Percentiles rank a stretch among this genome's conserved stretches.
Evolutionary conservation across 2,329 filamentous ascomycete species (phyloP).

Genomic region (Colletotrichum sidae): DNA sequence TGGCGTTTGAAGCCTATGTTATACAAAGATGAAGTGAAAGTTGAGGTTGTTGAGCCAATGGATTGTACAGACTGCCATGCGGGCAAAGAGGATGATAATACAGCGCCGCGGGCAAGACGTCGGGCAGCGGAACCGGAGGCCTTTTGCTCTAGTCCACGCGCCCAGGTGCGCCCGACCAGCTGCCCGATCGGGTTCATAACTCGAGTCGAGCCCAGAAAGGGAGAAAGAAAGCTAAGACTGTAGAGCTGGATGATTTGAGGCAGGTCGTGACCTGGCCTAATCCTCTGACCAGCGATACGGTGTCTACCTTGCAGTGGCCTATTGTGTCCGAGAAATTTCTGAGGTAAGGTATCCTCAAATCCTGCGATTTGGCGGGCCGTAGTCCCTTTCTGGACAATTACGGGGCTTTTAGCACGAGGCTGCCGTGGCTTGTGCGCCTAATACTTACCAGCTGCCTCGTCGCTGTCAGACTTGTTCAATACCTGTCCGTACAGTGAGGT

Average conservation of each 20-base stretch:
- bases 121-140: slow-evolving; percentile 10
- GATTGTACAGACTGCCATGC: background rate
- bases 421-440: slow-evolving; percentile 31
- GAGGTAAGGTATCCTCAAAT: slow-evolving; percentile 10
- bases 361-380: slow-evolving; percentile 20
- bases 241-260: slow-evolving; percentile 18
- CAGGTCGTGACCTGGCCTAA: slow-evolving; percentile 26
- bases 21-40: slow-evolving; percentile 17
- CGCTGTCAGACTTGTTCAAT: too few relatives aligned
- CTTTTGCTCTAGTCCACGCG: slow-evolving; percentile 22
- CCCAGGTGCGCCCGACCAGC: slow-evolving; percentile 30
- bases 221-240: slow-evolving; percentile 4
- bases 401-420: slow-evolving; percentile 19
- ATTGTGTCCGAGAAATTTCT: slow-evolving; percentile 27
- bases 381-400: slow-evolving; percentile 25
- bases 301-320: background rate
- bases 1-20: slow-evolving; percentile 20
- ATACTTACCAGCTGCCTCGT: background rate
- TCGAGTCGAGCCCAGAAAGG: slow-evolving; percentile 9
- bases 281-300: slow-evolving; percentile 5
- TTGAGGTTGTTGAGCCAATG: slow-evolving; percentile 1
- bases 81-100: slow-evolving; percentile 6
- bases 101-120: slow-evolving; percentile 14
- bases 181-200: slow-evolving; percentile 36
- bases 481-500: too few relatives aligned